Evolutionary conservation across 108 stramenopile genomes (phyloP).

Genomic region (Conticribra guillardii): DNA sequence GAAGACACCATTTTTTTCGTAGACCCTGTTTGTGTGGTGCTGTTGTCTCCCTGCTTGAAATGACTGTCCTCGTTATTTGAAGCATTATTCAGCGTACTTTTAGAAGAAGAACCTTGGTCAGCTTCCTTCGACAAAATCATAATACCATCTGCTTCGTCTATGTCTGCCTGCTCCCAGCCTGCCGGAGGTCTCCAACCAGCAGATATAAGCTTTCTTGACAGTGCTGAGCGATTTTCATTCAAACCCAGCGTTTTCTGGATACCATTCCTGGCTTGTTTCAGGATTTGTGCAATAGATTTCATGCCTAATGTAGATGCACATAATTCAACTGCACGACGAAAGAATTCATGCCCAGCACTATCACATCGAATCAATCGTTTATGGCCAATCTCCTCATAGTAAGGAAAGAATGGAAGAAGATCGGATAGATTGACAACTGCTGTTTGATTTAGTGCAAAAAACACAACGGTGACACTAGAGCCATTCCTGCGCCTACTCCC

Average conservation of each 20-base stretch:
- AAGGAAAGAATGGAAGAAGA: constrained; percentile 37
- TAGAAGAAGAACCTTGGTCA: not conserved
- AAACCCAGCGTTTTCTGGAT: constrained; percentile 17
- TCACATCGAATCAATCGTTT: constrained; percentile 15
- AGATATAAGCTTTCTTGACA: constrained; percentile 11
- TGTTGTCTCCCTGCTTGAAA: not conserved
- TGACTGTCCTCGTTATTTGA: not conserved
- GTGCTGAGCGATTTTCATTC: not conserved
- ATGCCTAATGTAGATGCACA: constrained; percentile 30
- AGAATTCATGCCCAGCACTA: constrained; percentile 5
- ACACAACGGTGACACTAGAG: constrained; percentile 30
- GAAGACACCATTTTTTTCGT: not conserved
- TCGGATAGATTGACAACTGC: not conserved
- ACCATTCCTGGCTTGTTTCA: constrained; percentile 27
- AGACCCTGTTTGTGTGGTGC: not conserved
- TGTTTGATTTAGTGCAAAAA: constrained; percentile 29
- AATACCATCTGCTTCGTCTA: constrained; percentile 38
- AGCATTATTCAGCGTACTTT: not conserved
- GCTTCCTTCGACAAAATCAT: constrained; percentile 38
- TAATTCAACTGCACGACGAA: constrained; percentile 27
- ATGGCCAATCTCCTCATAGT: constrained; percentile 45
- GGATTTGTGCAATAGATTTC: constrained; percentile 41
- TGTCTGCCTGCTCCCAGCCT: constrained; percentile 44
- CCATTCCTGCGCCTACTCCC: too few relatives aligned
- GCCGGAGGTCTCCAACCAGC: constrained; percentile 24